These are phyloP conservation scores for Xerocomus minutiporus DNA, from an alignment of 1,284 basidiomycete genomes.

Conservation along the genomic window DNA sequence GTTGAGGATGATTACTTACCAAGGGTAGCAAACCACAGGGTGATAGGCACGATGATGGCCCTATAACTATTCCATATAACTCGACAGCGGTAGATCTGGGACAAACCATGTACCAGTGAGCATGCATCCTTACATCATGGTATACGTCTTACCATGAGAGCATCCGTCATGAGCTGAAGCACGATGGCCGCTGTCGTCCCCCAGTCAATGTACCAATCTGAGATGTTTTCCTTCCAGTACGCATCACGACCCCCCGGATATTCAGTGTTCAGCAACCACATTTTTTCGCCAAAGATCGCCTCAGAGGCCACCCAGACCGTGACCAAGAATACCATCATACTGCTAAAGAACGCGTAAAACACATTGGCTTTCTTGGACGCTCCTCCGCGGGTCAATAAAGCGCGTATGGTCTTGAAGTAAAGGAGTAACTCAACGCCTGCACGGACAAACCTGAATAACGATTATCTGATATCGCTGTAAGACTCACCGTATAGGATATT, in stretches of 20 bases:
- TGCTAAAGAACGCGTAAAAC: conserved; percentile 24
- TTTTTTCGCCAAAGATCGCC: conserved; percentile 16
- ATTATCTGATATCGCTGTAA: background rate
- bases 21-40: conserved; percentile 25
- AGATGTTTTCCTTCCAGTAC: conserved; percentile 13
- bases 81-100: conserved; percentile 24
- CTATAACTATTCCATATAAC: conserved; percentile 14
- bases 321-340: conserved; percentile 14
- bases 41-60: conserved; percentile 11
- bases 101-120: background rate
- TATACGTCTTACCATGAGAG: conserved; percentile 20
- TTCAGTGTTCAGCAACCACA: conserved; percentile 15
- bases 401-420: conserved; percentile 21
- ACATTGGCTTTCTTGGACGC: conserved; percentile 4
- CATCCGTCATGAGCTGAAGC: conserved; percentile 29
- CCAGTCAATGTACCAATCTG: conserved; percentile 23
- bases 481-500: conserved; percentile 27
- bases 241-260: conserved; percentile 17
- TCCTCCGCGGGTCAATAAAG: conserved; percentile 7
- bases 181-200: conserved; percentile 6
- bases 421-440: conserved; percentile 22
- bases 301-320: conserved; percentile 21
- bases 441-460: background rate
- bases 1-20: conserved; percentile 10
- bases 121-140: background rate